Base-by-base conservation (phyloP, 2,329 filamentous ascomycete species). In the Cordyceps militaris region DNA sequence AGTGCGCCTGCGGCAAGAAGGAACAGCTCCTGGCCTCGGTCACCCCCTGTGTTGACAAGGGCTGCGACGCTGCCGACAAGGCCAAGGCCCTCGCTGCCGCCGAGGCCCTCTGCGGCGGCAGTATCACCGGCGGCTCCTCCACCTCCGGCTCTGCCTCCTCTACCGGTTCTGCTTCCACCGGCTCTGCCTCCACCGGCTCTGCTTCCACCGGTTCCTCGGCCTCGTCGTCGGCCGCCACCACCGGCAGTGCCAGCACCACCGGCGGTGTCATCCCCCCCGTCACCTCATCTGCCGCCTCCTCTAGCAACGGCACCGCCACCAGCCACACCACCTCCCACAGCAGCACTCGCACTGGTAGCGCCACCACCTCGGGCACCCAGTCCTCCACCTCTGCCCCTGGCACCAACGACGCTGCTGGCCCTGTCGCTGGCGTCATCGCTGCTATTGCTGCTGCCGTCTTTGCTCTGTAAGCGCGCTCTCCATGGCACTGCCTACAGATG, bases 1-100 rank as follows among this genome's bases (percentile, higher is more conserved):
- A 63, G 52, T 78, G 76, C 66, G 69, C 70, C 63, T 78, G 75
- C 66, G 60, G 59, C 2, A 71, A 66, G 57, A 70, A 73, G 64
- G 58, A 58, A 40, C 63, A 66, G 60, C 67, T 74, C 34, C 56
- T 61, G 23, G 57, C 63, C 36, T 58, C 67, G 46, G 66, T 70
- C 56, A 57, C 66, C 13, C 59, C 65, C 19, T 75, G 73, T 64
- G 58, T 74, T 48, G 58, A 67, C 59, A 61, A 64, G 24, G 66
- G 67, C 42, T 79, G 77, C 64, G 57, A 60, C 11, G 26, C 61
- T 2, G 38, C 57, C 30, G 69, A 71, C 10, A 71, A 70, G 16
- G 67, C 70, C 56, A 50, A 63, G 9, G 68, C 72, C 10, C 71
- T 71, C 13, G 51, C 49, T 13, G 62, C 56, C 3, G 65, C 67